Conservation (phyloP, 305 asterid genomes). For the Caryopteris hybrid region DNA sequence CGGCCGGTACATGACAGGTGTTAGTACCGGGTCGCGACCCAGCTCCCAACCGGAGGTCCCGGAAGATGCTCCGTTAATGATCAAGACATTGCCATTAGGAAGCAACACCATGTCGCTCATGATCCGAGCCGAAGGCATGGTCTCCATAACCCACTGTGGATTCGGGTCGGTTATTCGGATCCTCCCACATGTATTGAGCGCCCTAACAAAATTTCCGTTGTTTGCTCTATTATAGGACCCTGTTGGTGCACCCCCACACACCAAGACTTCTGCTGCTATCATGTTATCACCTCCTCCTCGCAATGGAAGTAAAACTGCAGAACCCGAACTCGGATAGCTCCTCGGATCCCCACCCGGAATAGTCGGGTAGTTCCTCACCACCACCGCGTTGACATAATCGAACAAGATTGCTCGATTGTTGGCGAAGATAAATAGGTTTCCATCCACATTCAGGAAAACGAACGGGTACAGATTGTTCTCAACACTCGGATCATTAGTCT, state of each 20-base stretch:
- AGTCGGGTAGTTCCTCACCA: slow-evolving; percentile 38
- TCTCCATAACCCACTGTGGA: slow-evolving; percentile 50
- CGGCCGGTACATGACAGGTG: slow-evolving; percentile 38
- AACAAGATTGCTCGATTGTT: slow-evolving; percentile 48
- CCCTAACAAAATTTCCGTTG: slow-evolving; percentile 24
- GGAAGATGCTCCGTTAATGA: slow-evolving; percentile 39
- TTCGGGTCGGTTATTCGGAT: slow-evolving; percentile 32
- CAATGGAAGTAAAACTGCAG: slow-evolving; percentile 48
- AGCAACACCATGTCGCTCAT: slow-evolving; percentile 64
- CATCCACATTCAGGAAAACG: slow-evolving; percentile 47
- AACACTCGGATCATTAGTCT: slow-evolving; percentile 22
- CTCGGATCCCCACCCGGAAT: slow-evolving; percentile 59
- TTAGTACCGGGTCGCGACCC: slow-evolving; percentile 33
- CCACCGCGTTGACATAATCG: slow-evolving; percentile 25
- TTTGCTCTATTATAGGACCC: slow-evolving; percentile 29
- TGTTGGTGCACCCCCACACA: slow-evolving; percentile 58
- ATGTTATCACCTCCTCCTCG: neutral
- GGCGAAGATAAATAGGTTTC: slow-evolving; percentile 49
- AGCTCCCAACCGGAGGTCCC: slow-evolving; percentile 50
- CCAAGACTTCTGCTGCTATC: slow-evolving; percentile 34
- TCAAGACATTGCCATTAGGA: slow-evolving; percentile 45
- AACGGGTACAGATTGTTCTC: slow-evolving; percentile 58
- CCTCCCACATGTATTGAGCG: slow-evolving; percentile 43
- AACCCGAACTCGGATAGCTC: slow-evolving; percentile 53
- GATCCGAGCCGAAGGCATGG: slow-evolving; percentile 44